Evolutionary conservation across 148 eudicot genomes (phyloP).

Genomic region (Mesembryanthemum crystallinum): DNA sequence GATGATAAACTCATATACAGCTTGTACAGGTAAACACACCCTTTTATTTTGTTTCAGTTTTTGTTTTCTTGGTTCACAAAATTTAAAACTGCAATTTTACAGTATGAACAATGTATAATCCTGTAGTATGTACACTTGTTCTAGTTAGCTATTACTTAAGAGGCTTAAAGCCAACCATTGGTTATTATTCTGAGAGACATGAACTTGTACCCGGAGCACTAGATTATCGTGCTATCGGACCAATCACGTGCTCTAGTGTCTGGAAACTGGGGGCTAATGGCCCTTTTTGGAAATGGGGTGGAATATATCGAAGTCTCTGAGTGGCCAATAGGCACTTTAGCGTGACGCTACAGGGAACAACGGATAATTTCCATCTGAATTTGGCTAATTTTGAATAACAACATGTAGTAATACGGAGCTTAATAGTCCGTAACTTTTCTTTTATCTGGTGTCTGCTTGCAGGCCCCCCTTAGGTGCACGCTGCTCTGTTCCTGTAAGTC

Average conservation of each 20-base stretch:
- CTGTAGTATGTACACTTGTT: too few relatives aligned
- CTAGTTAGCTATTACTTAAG: too few relatives aligned
- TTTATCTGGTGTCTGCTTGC: slow-evolving; percentile 8
- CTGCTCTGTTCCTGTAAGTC: neutral
- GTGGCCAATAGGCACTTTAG: neutral
- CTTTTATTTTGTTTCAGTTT: too few relatives aligned
- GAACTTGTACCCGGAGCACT: neutral
- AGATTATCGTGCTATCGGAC: neutral
- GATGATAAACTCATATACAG: too few relatives aligned
- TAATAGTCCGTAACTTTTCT: neutral
- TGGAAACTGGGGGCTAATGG: neutral
- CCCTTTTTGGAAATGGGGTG: neutral
- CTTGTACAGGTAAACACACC: too few relatives aligned
- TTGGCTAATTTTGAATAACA: neutral
- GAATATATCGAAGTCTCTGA: neutral
- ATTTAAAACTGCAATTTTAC: too few relatives aligned
- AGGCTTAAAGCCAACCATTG: neutral
- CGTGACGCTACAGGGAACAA: neutral
- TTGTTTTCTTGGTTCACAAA: too few relatives aligned
- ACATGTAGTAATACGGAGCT: neutral
- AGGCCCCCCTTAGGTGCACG: neutral
- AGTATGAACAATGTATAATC: too few relatives aligned
- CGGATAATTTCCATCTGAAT: neutral
- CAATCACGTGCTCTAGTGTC: neutral
- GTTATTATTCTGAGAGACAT: neutral